A percentile compares a stretch with the other conserved stretches of the same genome.
phyloP scores from a whole-genome alignment of 2,329 filamentous ascomycete genomes.

The Cercospora sp. region DNA sequence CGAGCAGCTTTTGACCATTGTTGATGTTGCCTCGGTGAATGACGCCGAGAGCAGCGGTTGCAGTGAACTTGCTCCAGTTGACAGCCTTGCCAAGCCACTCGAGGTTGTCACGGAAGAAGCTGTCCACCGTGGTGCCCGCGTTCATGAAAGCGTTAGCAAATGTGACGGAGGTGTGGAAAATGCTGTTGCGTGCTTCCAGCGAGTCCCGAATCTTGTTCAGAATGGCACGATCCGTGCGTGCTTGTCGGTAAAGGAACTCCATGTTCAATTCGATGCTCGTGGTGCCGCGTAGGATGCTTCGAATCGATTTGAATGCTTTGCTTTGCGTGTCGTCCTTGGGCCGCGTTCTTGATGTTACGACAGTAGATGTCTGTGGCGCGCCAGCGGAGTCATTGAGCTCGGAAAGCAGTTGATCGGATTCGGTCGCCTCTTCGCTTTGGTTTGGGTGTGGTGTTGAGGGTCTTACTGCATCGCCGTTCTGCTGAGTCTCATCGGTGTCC shows the following conservation, averaged over 20 bases:
- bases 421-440: conserved; percentile 51
- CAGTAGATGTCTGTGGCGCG: conserved; percentile 55
- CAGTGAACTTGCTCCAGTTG: conserved; percentile 99
- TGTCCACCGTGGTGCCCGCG: conserved; percentile 94
- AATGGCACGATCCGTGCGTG: conserved; percentile 81
- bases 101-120: conserved; percentile 96
- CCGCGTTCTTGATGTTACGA: conserved; percentile 46
- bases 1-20: conserved; percentile 87
- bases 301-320: conserved; percentile 58
- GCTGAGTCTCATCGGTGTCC: conserved; percentile 48
- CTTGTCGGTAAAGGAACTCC: conserved; percentile 94
- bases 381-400: conserved; percentile 57
- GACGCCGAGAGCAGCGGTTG: conserved; percentile 91
- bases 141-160: conserved; percentile 99
- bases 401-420: conserved; percentile 60
- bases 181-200: conserved; percentile 91
- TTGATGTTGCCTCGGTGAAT: conserved; percentile 94
- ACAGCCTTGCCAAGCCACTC: conserved; percentile 98
- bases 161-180: conserved; percentile 96
- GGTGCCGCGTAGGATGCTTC: conserved; percentile 74
- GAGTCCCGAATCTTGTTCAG: conserved; percentile 96
- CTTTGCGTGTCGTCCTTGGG: conserved; percentile 52
- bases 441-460: conserved; percentile 37
- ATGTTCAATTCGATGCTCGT: conserved; percentile 94
- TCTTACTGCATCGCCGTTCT: conserved; percentile 42